A percentile compares a stretch with the other conserved stretches of the same genome.
phyloP scores from a whole-genome alignment of 164 flowering plant species.

The Litsea cubeba region DNA sequence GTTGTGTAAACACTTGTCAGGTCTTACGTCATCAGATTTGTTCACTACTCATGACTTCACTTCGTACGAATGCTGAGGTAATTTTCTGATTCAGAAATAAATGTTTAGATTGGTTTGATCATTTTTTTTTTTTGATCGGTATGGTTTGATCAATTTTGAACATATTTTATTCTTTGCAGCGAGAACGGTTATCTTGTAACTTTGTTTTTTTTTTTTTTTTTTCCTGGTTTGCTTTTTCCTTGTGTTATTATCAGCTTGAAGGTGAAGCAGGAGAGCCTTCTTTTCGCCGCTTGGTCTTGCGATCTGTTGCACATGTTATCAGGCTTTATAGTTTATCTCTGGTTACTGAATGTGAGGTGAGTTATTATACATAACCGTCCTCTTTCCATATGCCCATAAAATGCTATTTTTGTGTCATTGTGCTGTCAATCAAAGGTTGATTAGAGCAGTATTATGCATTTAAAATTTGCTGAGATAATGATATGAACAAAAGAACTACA shows the following conservation, averaged over 20 bases:
- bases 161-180: background rate
- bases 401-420: too few species aligned
- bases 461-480: too few species aligned
- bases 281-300: constrained; percentile 91
- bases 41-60: constrained; percentile 96
- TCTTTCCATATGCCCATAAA: background rate
- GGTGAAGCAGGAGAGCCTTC: constrained; percentile 95
- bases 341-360: constrained; percentile 93
- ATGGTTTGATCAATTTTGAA: background rate
- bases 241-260: constrained; percentile 53
- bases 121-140: background rate
- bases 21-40: constrained; percentile 88
- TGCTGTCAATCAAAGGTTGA: too few species aligned
- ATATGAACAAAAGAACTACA: too few species aligned
- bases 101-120: background rate
- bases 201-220: too few species aligned
- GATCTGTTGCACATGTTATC: constrained; percentile 92
- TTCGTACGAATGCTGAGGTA: constrained; percentile 93
- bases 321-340: constrained; percentile 90
- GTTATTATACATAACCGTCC: background rate
- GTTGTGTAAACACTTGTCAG: constrained; percentile 34
- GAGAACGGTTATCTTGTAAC: background rate
- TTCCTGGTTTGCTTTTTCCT: background rate
- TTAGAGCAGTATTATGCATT: too few species aligned
- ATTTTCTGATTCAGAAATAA: constrained; percentile 1